A percentile compares a stretch with the other conserved stretches of the same genome.
phyloP scores from a whole-genome alignment of 73 alveolate genomes.

The Vitrella brassicaformis region DNA sequence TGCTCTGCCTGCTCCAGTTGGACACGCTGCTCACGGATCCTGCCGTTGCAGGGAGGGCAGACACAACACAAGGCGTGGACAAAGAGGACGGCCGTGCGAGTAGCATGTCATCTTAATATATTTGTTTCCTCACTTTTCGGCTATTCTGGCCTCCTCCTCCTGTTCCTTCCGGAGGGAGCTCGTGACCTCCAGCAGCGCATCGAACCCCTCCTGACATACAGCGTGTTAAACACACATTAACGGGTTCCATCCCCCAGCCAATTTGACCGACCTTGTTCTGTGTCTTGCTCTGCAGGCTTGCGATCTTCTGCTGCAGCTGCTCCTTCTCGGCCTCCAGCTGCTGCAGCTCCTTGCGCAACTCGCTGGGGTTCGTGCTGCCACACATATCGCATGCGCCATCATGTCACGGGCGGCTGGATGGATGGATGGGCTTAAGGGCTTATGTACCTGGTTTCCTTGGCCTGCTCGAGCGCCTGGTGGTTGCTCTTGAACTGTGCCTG shows the following conservation, averaged over 20 bases:
- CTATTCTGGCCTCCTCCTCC: conserved; percentile 79
- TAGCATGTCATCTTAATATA: too few species aligned
- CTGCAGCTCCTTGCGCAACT: conserved; percentile 42
- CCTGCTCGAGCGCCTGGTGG: conserved; percentile 72
- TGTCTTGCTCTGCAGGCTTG: conserved; percentile 52
- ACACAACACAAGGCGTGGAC: too few species aligned
- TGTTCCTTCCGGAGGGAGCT: conserved; percentile 80
- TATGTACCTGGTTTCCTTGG: conserved; percentile 2
- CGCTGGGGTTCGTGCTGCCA: neutral
- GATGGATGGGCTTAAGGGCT: neutral
- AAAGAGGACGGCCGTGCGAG: too few species aligned
- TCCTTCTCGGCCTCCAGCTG: conserved; percentile 82
- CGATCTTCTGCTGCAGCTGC: conserved; percentile 72
- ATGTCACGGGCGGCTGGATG: neutral
- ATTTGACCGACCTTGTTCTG: conserved; percentile 45
- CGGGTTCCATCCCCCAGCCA: neutral
- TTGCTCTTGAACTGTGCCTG: conserved; percentile 69
- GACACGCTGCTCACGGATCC: conserved; percentile 37
- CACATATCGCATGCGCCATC: neutral
- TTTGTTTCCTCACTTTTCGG: conserved; percentile 60
- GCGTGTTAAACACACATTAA: neutral
- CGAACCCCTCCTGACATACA: neutral
- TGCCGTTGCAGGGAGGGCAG: neutral
- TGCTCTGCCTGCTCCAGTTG: conserved; percentile 62
- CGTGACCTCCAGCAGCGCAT: conserved; percentile 64